phyloP scores from a whole-genome alignment of 306 rosid genomes.

The Betula pendula region DNA sequence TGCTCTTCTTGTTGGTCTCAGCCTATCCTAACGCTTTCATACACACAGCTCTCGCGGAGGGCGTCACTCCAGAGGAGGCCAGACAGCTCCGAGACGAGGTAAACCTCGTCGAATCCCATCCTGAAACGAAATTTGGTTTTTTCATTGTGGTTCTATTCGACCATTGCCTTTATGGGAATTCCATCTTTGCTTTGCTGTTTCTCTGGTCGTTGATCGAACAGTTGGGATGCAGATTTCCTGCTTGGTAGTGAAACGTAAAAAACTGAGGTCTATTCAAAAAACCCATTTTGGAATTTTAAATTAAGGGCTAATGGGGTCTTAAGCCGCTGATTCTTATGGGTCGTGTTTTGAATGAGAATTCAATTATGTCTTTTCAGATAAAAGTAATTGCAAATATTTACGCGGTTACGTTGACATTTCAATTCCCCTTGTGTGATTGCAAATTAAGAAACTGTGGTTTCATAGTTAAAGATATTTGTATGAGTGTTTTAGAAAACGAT shows the following conservation, averaged over 20 bases:
- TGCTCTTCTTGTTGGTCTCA: conserved; percentile 32
- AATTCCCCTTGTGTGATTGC: not conserved
- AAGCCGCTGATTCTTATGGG: not conserved
- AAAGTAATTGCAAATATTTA: not conserved
- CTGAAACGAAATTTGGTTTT: not conserved
- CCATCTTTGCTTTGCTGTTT: not conserved
- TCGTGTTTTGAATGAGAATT: not conserved
- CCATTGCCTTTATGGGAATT: not conserved
- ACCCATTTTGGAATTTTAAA: not conserved
- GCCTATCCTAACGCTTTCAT: conserved; percentile 14
- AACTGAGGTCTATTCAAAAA: not conserved
- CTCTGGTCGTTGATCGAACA: not conserved
- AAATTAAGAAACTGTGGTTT: not conserved
- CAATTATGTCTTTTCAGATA: too few species aligned
- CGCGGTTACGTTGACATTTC: not conserved
- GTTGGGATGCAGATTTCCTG: not conserved
- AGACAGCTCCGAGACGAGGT: conserved; percentile 76
- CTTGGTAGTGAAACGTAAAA: not conserved
- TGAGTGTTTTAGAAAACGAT: not conserved
- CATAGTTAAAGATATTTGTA: not conserved
- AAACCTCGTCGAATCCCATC: not conserved
- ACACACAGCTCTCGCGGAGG: conserved; percentile 45
- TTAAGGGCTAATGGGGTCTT: not conserved
- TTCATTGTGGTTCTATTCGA: not conserved
- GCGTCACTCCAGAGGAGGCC: conserved; percentile 69